These are phyloP conservation scores for Naganishia sp. DNA, from an alignment of 1,284 basidiomycete species.

Conservation along the genomic window DNA sequence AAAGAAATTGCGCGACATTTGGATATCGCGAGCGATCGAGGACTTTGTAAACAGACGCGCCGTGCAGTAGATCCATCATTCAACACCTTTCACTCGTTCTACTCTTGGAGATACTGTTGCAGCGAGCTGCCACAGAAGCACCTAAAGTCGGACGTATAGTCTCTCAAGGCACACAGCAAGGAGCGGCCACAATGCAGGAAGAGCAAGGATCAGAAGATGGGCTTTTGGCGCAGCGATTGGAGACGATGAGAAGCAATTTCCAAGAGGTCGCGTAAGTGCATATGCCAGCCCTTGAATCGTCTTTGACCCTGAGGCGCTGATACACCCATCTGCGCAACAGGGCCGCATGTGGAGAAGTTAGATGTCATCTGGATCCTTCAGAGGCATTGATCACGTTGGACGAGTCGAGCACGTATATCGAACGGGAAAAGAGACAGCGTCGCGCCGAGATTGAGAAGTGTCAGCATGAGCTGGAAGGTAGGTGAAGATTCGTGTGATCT, in stretches of 20 bases:
- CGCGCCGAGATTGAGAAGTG: constrained; percentile 23
- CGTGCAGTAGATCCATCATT: constrained; percentile 16
- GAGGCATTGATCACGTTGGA: constrained; percentile 21
- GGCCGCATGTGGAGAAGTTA: constrained; percentile 19
- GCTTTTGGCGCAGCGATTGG: constrained; percentile 16
- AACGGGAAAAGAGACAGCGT: constrained; percentile 18
- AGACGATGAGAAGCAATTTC: constrained; percentile 27
- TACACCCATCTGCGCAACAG: not conserved
- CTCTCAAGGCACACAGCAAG: not conserved
- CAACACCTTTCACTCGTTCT: not conserved
- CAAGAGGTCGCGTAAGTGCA: constrained; percentile 21
- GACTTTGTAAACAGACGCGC: constrained; percentile 28
- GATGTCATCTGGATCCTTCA: constrained; percentile 16
- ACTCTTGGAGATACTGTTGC: too few species aligned
- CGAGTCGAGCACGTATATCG: constrained; percentile 23
- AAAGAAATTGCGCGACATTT: constrained; percentile 10
- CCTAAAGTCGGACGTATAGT: too few species aligned
- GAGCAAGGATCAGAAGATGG: constrained; percentile 9
- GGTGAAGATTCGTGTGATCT: not conserved
- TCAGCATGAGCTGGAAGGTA: constrained; percentile 22
- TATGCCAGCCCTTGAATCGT: not conserved
- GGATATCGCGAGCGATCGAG: not conserved
- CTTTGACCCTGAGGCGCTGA: not conserved
- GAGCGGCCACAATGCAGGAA: constrained; percentile 7
- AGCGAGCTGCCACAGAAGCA: not conserved